phyloP scores from a whole-genome alignment of 139 green algal genomes.

The Chlamydomonas sp. region DNA sequence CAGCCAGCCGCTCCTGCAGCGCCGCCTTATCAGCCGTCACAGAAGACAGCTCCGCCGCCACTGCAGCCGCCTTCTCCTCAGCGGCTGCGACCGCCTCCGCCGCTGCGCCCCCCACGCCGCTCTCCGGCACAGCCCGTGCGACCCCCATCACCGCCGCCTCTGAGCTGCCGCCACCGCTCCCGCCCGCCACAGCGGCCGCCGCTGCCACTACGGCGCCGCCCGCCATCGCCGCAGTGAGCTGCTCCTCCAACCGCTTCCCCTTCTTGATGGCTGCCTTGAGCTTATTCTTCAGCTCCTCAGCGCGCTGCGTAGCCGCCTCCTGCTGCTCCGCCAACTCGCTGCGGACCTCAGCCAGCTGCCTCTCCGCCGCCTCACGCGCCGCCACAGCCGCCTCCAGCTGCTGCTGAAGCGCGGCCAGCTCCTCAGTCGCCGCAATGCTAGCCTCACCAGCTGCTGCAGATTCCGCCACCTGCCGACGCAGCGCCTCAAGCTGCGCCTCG shows the following conservation, averaged over 20 bases:
- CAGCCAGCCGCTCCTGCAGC: not conserved
- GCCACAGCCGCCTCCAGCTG: not conserved
- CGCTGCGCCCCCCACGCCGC: not conserved
- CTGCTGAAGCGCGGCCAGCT: not conserved
- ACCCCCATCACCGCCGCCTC: not conserved
- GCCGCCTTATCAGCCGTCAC: not conserved
- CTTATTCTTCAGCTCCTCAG: slow-evolving; percentile 26
- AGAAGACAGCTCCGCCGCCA: not conserved
- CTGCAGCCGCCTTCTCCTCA: not conserved
- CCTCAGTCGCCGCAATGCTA: too few relatives aligned
- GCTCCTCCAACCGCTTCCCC: slow-evolving; percentile 41
- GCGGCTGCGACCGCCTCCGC: not conserved
- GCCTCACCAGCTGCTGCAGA: too few relatives aligned
- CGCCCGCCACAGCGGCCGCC: not conserved
- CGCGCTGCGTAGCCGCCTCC: not conserved
- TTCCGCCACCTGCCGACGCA: too few relatives aligned
- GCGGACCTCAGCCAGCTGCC: not conserved
- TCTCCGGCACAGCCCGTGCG: not conserved
- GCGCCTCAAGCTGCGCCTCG: too few relatives aligned
- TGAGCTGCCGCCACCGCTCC: not conserved
- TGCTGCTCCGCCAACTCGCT: not conserved
- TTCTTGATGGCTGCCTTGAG: slow-evolving; percentile 45
- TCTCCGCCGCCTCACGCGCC: not conserved
- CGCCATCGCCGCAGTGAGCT: slow-evolving; percentile 20
- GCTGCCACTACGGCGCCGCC: not conserved